phyloP scores from a whole-genome alignment of 2,329 filamentous ascomycete genomes.

The Alternaria postmessia region DNA sequence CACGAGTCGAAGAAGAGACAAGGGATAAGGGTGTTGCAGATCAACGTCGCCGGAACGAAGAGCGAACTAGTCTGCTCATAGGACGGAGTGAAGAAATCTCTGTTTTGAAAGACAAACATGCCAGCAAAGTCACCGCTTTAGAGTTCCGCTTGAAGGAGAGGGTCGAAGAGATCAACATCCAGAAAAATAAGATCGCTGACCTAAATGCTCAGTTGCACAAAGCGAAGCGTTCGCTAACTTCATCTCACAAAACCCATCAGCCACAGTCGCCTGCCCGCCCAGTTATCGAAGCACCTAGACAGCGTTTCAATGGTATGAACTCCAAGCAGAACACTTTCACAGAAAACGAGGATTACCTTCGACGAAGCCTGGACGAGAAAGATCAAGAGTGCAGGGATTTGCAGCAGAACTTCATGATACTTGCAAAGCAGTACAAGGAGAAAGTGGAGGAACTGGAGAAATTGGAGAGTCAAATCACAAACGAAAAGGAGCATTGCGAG shows the following conservation, averaged over 20 bases:
- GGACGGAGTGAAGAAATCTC: background rate
- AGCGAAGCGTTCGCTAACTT: background rate
- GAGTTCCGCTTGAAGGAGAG: background rate
- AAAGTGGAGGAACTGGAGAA: background rate
- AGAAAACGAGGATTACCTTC: background rate
- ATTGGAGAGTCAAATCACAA: background rate
- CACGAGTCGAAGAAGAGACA: background rate
- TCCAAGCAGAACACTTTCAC: background rate
- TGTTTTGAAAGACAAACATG: background rate
- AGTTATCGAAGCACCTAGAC: background rate
- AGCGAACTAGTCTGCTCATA: background rate
- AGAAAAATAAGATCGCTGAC: background rate
- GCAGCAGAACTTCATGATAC: background rate
- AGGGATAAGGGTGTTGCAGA: constrained; percentile 4
- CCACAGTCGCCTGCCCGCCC: background rate
- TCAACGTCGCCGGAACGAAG: background rate
- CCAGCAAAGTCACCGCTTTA: background rate
- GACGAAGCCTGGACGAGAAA: background rate
- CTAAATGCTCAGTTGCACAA: background rate
- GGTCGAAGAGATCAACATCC: background rate
- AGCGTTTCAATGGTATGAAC: background rate
- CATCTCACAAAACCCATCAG: background rate
- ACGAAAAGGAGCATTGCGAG: background rate
- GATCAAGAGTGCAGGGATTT: background rate
- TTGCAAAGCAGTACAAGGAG: background rate